Evolutionary conservation across 2,329 filamentous ascomycete genomes (phyloP).

Genomic region (Pseudogymnoascus sp.): DNA sequence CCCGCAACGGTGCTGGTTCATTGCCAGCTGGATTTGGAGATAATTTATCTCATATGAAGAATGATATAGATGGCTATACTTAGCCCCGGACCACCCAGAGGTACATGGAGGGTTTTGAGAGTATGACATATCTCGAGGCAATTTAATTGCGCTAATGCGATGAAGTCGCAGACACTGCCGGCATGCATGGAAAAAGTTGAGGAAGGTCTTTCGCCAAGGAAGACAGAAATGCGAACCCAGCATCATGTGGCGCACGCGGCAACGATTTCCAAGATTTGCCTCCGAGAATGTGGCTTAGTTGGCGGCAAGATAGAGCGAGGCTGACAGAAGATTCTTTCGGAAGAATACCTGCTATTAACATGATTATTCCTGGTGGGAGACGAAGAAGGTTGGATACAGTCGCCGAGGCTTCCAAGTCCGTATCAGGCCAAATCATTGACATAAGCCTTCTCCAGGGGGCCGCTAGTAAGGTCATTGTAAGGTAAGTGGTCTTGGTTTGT

Average conservation of each 20-base stretch:
- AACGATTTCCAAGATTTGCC: conserved; percentile 11
- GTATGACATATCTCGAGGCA: conserved; percentile 10
- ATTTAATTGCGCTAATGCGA: conserved; percentile 12
- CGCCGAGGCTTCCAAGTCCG: background rate
- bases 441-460: conserved; percentile 9
- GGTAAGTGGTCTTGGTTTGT: too few species aligned
- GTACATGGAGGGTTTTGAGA: background rate
- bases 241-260: background rate
- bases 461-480: conserved; percentile 11
- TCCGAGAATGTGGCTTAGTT: conserved; percentile 13
- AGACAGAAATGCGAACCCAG: conserved; percentile 13
- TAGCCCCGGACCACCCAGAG: background rate
- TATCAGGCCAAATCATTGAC: conserved; percentile 8
- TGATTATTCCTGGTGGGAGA: conserved; percentile 15
- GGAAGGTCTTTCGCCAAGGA: conserved; percentile 13
- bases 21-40: conserved; percentile 16
- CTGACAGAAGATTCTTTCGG: conserved; percentile 12
- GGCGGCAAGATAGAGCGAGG: conserved; percentile 14
- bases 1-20: conserved; percentile 13
- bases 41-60: conserved; percentile 14
- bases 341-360: conserved; percentile 14
- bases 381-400: conserved; percentile 10
- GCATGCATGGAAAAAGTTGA: conserved; percentile 13
- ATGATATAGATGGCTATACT: conserved; percentile 5
- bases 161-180: conserved; percentile 14